Base-by-base conservation (phyloP, 306 rosid species). In the Oxytropis ochrocephala region DNA sequence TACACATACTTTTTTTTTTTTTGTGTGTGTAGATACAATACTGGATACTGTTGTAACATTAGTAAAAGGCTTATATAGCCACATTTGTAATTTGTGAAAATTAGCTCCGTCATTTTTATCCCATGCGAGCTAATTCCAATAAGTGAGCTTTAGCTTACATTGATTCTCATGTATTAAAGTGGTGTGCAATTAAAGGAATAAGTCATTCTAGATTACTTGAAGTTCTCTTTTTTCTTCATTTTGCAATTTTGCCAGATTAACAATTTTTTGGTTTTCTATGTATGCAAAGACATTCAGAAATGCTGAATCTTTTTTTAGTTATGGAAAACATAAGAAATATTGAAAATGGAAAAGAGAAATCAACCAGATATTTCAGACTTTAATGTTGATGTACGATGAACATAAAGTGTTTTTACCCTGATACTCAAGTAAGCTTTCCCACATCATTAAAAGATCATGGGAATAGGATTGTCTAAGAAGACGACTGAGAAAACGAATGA, bases 101-200 rank as follows among this genome's bases (percentile, higher is more conserved):
- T 70, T 82, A 70, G 86, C 87, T 89, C 87, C 2, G 0, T 38
- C 39, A 64, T 77, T 77, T 78, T 57, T 11, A 6, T 21, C 2
- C 16, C 36, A 12, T 32, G 48, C 4, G 71, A 81, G 86, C 80
- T 74, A 69, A 50, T 75, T 55, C 64, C 58, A 66, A 66, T 56
- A 48, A 67, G 59, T 19, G 16, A 35, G 69, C 24, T 36, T 42
- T 67, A 9, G 50, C 54, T 80, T 42, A 38, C 41, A 27, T 11
- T 33, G 38, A 33, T 24, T 24, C 29, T 33, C 8, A 3, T 33
- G 38, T 33, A 33, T 33, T 7, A 33, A 2, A 33, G 5, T 33
- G 38, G 8, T 33, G 38, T 33, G 38, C 5, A 33, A 33, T 33
- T 5, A 33, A 33, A 59, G 29, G 55, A 75, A 29, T 13, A 10